phyloP scores from a whole-genome alignment of 495 filamentous ascomycete species.

The Melanomma pulvis-pyrius region DNA sequence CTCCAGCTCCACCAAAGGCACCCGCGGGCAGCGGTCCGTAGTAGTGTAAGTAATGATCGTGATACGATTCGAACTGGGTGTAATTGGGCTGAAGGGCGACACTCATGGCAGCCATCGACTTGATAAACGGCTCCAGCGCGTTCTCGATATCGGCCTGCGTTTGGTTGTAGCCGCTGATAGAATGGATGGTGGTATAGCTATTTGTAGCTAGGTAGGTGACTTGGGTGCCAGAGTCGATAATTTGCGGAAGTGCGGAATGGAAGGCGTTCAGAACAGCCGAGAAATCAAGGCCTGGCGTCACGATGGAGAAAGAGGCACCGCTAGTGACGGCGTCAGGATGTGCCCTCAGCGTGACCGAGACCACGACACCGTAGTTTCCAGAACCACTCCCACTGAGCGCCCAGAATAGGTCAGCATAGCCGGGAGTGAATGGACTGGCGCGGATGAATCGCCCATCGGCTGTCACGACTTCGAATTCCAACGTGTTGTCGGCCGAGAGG shows the following conservation, averaged over 20 bases:
- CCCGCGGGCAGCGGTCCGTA: slow-evolving; percentile 40
- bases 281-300: slow-evolving; percentile 39
- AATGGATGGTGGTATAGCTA: slow-evolving; percentile 1
- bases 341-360: slow-evolving; percentile 1
- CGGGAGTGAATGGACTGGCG: neutral
- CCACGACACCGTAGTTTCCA: slow-evolving; percentile 19
- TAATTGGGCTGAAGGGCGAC: slow-evolving; percentile 49
- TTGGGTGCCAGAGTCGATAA: slow-evolving; percentile 59
- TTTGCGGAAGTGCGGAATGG: slow-evolving; percentile 47
- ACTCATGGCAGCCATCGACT: neutral
- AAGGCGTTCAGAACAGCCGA: slow-evolving; percentile 40
- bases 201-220: slow-evolving; percentile 55
- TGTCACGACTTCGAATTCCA: slow-evolving; percentile 48
- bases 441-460: neutral
- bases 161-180: neutral
- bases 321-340: neutral
- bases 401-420: slow-evolving; percentile 6
- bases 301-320: slow-evolving; percentile 15
- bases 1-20: slow-evolving; percentile 50
- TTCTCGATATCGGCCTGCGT: neutral
- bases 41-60: slow-evolving; percentile 35
- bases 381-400: slow-evolving; percentile 8
- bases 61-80: slow-evolving; percentile 48
- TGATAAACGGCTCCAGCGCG: neutral
- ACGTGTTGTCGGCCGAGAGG: slow-evolving; percentile 63